Conservation (phyloP, 2,329 filamentous ascomycete species). For the Drechslera avenae region DNA sequence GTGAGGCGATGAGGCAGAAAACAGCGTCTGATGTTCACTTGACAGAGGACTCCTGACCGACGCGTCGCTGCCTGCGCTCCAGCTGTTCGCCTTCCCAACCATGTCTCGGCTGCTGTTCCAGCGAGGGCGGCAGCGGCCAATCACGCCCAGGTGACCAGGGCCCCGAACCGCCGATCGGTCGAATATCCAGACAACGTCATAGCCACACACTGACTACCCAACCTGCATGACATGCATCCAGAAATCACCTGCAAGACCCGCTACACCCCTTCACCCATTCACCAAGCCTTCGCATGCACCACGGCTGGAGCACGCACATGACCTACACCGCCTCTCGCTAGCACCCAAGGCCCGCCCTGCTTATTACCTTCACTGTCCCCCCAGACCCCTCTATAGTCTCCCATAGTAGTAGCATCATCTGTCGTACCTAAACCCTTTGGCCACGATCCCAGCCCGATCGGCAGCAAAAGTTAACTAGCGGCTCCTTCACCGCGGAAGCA, state of each 20-base stretch:
- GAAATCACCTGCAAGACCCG: slow-evolving; percentile 15
- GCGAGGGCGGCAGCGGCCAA: no score
- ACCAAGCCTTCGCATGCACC: slow-evolving; percentile 9
- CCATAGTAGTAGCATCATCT: neutral
- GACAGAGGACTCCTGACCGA: slow-evolving; percentile 1
- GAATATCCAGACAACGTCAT: slow-evolving; percentile 18
- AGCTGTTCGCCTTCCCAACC: neutral
- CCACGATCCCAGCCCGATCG: neutral
- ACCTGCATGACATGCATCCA: slow-evolving; percentile 22
- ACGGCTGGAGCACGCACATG: slow-evolving; percentile 15
- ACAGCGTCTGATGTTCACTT: neutral
- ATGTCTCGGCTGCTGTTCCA: slow-evolving; percentile 5
- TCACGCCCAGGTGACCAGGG: neutral
- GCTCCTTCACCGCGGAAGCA: slow-evolving; percentile 7
- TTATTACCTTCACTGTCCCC: neutral
- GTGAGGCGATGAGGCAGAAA: neutral
- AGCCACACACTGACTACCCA: slow-evolving; percentile 5
- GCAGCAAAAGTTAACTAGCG: slow-evolving; percentile 10
- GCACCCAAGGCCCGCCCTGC: slow-evolving; percentile 1
- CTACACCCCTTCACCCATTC: slow-evolving; percentile 4
- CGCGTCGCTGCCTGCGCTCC: slow-evolving; percentile 5
- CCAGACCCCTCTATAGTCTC: neutral
- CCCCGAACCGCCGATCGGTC: slow-evolving; percentile 2
- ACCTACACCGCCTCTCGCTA: slow-evolving; percentile 24
- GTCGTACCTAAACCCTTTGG: neutral